Conservation (phyloP, 176 grass and related monocot genomes). For the Bolboschoenus planiculmis region DNA sequence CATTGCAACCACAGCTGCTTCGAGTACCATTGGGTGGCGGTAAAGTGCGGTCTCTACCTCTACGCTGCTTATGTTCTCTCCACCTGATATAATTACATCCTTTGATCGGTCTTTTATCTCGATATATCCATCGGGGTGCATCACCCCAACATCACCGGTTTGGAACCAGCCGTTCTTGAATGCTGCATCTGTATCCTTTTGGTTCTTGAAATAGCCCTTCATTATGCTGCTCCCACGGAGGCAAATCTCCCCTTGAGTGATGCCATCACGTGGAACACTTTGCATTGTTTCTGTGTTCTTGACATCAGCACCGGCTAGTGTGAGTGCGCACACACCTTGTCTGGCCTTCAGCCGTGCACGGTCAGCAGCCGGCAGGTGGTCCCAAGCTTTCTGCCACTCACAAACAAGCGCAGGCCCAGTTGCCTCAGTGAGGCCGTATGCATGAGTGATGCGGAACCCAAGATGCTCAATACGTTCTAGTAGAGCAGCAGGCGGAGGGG, state of each 20-base stretch:
- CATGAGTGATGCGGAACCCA: constrained; percentile 46
- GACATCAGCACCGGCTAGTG: constrained; percentile 41
- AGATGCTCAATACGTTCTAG: constrained; percentile 37
- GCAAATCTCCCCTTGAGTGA: constrained; percentile 39
- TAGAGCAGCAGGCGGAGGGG: constrained; percentile 37
- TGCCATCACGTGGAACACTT: constrained; percentile 47
- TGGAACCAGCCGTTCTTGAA: constrained; percentile 47
- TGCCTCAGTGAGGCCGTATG: constrained; percentile 58
- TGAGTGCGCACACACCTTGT: constrained; percentile 45
- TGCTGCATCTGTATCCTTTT: constrained; percentile 33
- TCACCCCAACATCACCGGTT: constrained; percentile 52
- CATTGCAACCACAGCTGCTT: constrained; percentile 49
- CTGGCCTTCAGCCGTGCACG: constrained; percentile 37
- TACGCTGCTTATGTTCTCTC: constrained; percentile 81
- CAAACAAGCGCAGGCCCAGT: constrained; percentile 52
- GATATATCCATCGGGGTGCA: constrained; percentile 57
- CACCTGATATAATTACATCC: constrained; percentile 72
- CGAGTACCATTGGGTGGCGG: constrained; percentile 42
- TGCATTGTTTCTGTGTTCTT: constrained; percentile 37
- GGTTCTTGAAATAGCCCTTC: constrained; percentile 62
- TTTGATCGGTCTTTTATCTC: constrained; percentile 69
- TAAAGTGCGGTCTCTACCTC: constrained; percentile 52
- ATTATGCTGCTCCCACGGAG: constrained; percentile 59
- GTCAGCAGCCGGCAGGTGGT: constrained; percentile 14
- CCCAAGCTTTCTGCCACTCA: constrained; percentile 47